A percentile compares a stretch with the other conserved stretches of the same genome.
Evolutionary conservation across 345 rosid species (phyloP).

Genomic region (Pugionium dolabratum): DNA sequence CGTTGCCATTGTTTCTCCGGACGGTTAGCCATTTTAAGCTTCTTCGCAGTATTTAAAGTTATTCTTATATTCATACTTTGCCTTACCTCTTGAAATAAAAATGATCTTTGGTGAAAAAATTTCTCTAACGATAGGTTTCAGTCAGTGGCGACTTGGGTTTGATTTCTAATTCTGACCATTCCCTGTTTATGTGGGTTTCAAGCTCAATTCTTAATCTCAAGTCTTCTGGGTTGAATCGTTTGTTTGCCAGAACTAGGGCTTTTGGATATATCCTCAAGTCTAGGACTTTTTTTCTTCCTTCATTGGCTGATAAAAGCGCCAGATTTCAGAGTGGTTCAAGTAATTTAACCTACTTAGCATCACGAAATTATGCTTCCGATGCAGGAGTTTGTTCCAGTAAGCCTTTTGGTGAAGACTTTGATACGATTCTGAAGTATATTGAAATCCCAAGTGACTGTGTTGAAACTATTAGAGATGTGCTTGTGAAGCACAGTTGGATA

Average conservation of each 20-base stretch:
- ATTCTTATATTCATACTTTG: not conserved
- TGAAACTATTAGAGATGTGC: conserved; percentile 33
- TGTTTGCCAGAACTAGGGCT: conserved; percentile 21
- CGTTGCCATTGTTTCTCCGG: conserved; percentile 7
- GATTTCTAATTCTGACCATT: not conserved
- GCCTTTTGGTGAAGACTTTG: conserved; percentile 32
- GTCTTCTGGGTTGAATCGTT: conserved; percentile 27
- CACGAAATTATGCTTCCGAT: not conserved
- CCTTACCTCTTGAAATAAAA: not conserved
- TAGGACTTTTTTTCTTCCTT: conserved; percentile 12
- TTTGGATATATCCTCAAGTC: conserved; percentile 21
- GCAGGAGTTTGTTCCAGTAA: conserved; percentile 4
- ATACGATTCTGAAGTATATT: conserved; percentile 15
- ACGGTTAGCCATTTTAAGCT: conserved; percentile 3
- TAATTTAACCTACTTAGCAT: conserved; percentile 2
- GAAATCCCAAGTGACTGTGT: conserved; percentile 22
- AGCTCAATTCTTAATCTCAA: conserved; percentile 23
- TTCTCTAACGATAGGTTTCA: not conserved
- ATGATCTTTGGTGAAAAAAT: not conserved
- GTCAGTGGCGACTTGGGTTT: not conserved
- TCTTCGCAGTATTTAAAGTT: not conserved
- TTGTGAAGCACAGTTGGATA: conserved; percentile 39
- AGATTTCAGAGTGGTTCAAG: conserved; percentile 13
- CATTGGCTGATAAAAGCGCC: not conserved
- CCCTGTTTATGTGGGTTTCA: conserved; percentile 41